Percentiles rank a stretch among this genome's conserved stretches.
These are phyloP conservation scores for Erythrobasidium hasegawianum DNA, from an alignment of 1,284 basidiomycete genomes.

Conservation along the genomic window DNA sequence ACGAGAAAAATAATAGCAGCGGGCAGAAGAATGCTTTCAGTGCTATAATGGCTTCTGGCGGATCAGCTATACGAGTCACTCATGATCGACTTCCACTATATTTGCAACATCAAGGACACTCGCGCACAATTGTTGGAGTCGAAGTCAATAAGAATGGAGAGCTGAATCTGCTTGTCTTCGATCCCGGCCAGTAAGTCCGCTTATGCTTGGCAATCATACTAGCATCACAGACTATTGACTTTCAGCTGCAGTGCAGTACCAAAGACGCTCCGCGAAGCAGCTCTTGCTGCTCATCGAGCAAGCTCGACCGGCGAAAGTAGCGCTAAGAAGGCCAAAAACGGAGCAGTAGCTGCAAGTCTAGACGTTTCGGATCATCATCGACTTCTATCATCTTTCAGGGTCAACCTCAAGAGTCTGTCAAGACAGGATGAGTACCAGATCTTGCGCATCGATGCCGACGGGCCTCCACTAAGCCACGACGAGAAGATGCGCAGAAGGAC, in stretches of 20 bases:
- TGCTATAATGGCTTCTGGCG: slow-evolving; percentile 26
- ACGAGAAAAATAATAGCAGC: too few relatives aligned
- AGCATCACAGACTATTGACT: too few relatives aligned
- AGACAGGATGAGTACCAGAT: slow-evolving; percentile 44
- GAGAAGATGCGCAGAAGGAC: slow-evolving; percentile 35
- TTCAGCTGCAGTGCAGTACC: background rate
- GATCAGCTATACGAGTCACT: slow-evolving; percentile 19
- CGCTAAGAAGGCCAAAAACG: background rate
- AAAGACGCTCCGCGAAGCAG: background rate
- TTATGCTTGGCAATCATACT: too few relatives aligned
- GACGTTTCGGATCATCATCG: slow-evolving; percentile 2
- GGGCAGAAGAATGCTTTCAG: slow-evolving; percentile 33
- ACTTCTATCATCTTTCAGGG: slow-evolving; percentile 40
- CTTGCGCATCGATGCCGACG: slow-evolving; percentile 32
- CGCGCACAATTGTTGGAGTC: slow-evolving; percentile 44
- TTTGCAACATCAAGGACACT: slow-evolving; percentile 46
- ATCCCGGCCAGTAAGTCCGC: slow-evolving; percentile 44
- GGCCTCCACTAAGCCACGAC: slow-evolving; percentile 13
- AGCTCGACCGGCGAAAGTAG: background rate
- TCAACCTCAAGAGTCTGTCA: slow-evolving; percentile 40
- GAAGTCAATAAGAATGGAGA: slow-evolving; percentile 38
- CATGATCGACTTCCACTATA: slow-evolving; percentile 41
- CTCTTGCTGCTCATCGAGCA: background rate
- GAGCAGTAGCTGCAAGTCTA: background rate
- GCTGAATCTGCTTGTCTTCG: slow-evolving; percentile 42